These are phyloP conservation scores for Quercus bicolor DNA, from an alignment of 306 rosid genomes.

Conservation along the genomic window DNA sequence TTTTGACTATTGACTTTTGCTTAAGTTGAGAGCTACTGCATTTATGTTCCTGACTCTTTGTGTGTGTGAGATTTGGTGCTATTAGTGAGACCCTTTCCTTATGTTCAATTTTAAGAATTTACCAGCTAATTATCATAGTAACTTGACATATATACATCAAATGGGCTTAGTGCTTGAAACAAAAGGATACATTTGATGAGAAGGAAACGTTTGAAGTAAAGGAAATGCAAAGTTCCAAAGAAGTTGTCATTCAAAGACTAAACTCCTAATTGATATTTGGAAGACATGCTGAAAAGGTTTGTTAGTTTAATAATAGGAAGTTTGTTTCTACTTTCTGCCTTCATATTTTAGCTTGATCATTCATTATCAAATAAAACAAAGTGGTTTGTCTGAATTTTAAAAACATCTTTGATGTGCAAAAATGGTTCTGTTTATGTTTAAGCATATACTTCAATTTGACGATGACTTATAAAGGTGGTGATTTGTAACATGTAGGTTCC, in stretches of 20 bases:
- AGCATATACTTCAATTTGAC: background rate
- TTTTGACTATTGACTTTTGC: background rate
- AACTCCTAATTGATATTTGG: background rate
- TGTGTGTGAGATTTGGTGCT: background rate
- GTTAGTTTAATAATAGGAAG: background rate
- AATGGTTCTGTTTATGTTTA: background rate
- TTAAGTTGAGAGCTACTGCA: background rate
- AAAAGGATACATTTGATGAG: background rate
- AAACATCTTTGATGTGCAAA: background rate
- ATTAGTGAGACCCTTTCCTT: background rate
- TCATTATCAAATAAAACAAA: background rate
- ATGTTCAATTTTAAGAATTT: background rate
- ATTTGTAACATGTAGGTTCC: background rate
- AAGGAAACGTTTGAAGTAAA: background rate
- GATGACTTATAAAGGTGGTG: background rate
- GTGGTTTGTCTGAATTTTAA: background rate
- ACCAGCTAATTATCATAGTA: background rate
- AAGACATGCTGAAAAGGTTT: background rate
- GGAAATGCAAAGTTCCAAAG: background rate
- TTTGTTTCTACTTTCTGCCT: background rate
- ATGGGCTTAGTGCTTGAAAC: background rate
- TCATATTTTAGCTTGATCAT: background rate
- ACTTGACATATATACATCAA: background rate
- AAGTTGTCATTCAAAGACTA: background rate
- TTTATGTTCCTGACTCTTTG: background rate